These are phyloP conservation scores for Rhodotorula kratochvilovae DNA, from an alignment of 768 basidiomycete species.

Conservation along the genomic window DNA sequence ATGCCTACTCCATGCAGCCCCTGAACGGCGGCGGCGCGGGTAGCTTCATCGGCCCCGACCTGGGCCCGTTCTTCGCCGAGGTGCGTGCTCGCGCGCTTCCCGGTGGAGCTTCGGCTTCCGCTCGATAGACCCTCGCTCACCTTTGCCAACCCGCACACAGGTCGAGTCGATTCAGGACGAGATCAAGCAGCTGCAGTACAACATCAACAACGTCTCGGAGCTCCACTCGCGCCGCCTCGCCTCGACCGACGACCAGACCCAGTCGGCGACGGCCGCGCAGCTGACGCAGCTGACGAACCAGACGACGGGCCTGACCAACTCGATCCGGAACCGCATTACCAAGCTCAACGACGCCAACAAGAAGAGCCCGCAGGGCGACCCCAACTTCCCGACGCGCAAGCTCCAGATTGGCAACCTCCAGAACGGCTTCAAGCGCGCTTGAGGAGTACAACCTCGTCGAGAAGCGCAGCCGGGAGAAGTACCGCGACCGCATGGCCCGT, in stretches of 20 bases:
- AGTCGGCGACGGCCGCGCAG: constrained; percentile 35
- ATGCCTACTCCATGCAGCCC: constrained; percentile 33
- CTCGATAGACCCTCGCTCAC: not conserved
- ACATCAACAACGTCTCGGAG: constrained; percentile 44
- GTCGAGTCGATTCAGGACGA: constrained; percentile 40
- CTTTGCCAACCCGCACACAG: constrained; percentile 8
- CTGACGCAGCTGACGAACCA: constrained; percentile 39
- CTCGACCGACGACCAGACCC: constrained; percentile 43
- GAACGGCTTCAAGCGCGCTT: constrained; percentile 50
- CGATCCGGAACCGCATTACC: constrained; percentile 50
- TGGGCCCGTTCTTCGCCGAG: constrained; percentile 38
- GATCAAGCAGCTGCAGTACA: constrained; percentile 37
- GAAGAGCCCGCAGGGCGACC: constrained; percentile 43
- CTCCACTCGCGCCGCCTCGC: constrained; percentile 46
- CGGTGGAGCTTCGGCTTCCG: not conserved
- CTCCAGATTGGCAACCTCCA: constrained; percentile 49
- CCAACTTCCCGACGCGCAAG: constrained; percentile 41
- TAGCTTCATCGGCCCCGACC: constrained; percentile 22
- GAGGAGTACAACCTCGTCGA: constrained; percentile 53
- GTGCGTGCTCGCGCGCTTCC: not conserved
- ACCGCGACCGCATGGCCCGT: constrained; percentile 51
- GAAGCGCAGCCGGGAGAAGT: constrained; percentile 52
- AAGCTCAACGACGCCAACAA: constrained; percentile 49
- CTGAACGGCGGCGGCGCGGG: constrained; percentile 17
- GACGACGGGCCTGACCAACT: constrained; percentile 47